Conservation (phyloP, 1,284 basidiomycete genomes). For the Ceratobasidium sp. region DNA sequence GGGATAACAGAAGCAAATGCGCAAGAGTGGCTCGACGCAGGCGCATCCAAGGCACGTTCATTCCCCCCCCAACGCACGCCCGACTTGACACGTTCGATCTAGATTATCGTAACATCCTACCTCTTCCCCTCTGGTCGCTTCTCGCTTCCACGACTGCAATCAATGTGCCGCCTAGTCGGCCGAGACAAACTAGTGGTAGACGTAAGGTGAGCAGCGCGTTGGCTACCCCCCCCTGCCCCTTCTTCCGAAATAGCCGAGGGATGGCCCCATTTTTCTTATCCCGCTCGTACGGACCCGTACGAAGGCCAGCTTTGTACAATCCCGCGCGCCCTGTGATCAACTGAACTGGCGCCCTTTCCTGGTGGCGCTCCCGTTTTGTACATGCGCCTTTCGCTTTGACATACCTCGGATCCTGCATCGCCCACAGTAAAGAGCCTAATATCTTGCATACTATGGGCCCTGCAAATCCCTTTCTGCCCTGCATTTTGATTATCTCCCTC, state of each 20-base stretch:
- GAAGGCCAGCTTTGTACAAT: not conserved
- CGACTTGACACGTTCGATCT: slow-evolving; percentile 14
- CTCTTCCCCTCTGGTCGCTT: slow-evolving; percentile 88
- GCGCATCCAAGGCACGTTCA: slow-evolving; percentile 83
- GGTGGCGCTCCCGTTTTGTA: not conserved
- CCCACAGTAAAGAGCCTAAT: too few species aligned
- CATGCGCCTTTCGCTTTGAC: not conserved
- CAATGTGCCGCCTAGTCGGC: slow-evolving; percentile 71
- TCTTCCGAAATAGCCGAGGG: slow-evolving; percentile 4
- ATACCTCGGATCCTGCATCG: not conserved
- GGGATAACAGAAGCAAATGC: slow-evolving; percentile 89
- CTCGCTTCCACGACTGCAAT: slow-evolving; percentile 72
- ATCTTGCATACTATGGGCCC: not conserved
- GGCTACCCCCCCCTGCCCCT: not conserved
- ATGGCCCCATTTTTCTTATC: not conserved
- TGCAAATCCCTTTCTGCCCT: not conserved
- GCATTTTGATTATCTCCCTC: not conserved
- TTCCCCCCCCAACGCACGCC: slow-evolving; percentile 10
- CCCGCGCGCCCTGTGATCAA: not conserved
- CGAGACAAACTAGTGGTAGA: slow-evolving; percentile 93
- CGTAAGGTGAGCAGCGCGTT: slow-evolving; percentile 71
- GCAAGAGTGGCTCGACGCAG: slow-evolving; percentile 81
- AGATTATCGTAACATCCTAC: slow-evolving; percentile 97
- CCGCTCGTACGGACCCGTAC: not conserved
- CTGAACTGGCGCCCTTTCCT: not conserved